Percentiles rank a stretch among this genome's conserved stretches.
Evolutionary conservation across 2,329 filamentous ascomycete species (phyloP).

Genomic region (Venturia effusa): DNA sequence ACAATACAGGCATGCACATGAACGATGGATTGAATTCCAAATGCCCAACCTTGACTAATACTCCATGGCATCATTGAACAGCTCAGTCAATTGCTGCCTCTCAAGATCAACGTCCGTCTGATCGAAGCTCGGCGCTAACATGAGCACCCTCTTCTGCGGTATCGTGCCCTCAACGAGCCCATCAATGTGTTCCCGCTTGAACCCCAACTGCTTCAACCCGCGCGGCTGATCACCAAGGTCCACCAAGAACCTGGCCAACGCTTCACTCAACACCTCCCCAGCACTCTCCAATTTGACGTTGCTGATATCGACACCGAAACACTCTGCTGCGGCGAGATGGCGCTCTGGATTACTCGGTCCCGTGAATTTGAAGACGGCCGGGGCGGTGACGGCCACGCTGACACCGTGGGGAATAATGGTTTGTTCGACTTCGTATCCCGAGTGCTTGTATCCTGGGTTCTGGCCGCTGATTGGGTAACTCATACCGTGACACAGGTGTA

Average conservation of each 20-base stretch:
- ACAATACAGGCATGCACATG: no score
- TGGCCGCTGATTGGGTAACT: slow-evolving; percentile 94
- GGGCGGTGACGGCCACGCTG: slow-evolving; percentile 84
- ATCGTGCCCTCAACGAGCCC: slow-evolving; percentile 86
- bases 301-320: slow-evolving; percentile 79
- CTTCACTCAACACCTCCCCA: slow-evolving; percentile 77
- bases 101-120: slow-evolving; percentile 34
- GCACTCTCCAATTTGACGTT: slow-evolving; percentile 84
- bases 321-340: slow-evolving; percentile 79
- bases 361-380: slow-evolving; percentile 90
- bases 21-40: no score
- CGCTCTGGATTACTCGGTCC: slow-evolving; percentile 84
- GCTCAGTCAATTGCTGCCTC: slow-evolving; percentile 34
- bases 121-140: slow-evolving; percentile 72
- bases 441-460: slow-evolving; percentile 81
- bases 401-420: slow-evolving; percentile 94
- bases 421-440: slow-evolving; percentile 66
- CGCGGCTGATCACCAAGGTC: slow-evolving; percentile 82
- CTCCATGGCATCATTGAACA: slow-evolving; percentile 39
- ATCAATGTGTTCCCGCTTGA: slow-evolving; percentile 64
- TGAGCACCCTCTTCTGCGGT: slow-evolving; percentile 80
- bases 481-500: slow-evolving; percentile 87
- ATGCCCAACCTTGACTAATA: no score
- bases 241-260: slow-evolving; percentile 68
- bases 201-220: slow-evolving; percentile 76